phyloP scores from a whole-genome alignment of 768 basidiomycete species.

The Rubroboletus pulcherrimus region DNA sequence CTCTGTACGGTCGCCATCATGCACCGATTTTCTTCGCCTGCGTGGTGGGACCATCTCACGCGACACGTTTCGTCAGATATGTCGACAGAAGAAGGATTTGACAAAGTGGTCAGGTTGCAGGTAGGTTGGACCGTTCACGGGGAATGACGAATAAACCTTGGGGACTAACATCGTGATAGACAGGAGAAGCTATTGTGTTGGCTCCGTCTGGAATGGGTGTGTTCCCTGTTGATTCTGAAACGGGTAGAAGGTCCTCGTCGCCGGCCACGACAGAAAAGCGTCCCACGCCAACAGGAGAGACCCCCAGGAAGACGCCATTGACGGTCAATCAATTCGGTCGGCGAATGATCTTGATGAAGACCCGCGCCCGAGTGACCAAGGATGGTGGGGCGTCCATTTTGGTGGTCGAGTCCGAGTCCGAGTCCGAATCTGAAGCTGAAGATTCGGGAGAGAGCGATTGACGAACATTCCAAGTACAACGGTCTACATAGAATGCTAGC shows the following conservation, averaged over 20 bases:
- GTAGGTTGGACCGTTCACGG: slow-evolving; percentile 30
- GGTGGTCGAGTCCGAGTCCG: slow-evolving; percentile 17
- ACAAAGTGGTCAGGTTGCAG: slow-evolving; percentile 56
- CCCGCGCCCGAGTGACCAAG: slow-evolving; percentile 50
- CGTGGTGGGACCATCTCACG: slow-evolving; percentile 65
- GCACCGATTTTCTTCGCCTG: slow-evolving; percentile 66
- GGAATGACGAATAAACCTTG: not conserved
- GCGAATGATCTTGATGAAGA: slow-evolving; percentile 54
- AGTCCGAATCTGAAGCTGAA: not conserved
- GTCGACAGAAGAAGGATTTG: slow-evolving; percentile 51
- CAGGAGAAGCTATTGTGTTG: slow-evolving; percentile 62
- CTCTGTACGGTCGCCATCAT: slow-evolving; percentile 58
- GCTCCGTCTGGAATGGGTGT: slow-evolving; percentile 55
- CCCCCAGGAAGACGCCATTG: not conserved
- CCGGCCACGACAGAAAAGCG: not conserved
- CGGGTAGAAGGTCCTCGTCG: not conserved
- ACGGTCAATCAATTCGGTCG: slow-evolving; percentile 47
- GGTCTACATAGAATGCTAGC: not conserved
- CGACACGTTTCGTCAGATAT: slow-evolving; percentile 61
- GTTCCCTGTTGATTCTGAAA: slow-evolving; percentile 23
- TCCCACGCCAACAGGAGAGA: not conserved
- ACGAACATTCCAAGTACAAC: not conserved
- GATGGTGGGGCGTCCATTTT: slow-evolving; percentile 61
- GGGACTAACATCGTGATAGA: slow-evolving; percentile 35
- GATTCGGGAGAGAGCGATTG: not conserved